Conservation (phyloP, 495 filamentous ascomycete species). For the Cudoniella acicularis region DNA sequence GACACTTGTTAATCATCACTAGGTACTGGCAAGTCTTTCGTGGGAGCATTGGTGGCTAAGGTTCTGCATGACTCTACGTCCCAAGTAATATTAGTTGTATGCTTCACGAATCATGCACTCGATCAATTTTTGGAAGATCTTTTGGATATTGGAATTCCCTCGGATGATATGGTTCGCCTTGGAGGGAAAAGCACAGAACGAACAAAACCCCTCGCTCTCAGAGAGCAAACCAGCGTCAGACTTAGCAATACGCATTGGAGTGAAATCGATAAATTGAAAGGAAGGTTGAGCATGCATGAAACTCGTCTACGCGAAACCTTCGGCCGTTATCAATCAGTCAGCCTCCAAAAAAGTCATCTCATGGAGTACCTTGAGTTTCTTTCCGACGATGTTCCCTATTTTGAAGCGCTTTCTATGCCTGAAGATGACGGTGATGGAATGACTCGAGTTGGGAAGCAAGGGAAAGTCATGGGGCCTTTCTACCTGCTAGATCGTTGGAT, state of each 20-base stretch:
- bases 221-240: slow-evolving; percentile 33
- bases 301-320: slow-evolving; percentile 26
- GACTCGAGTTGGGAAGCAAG: slow-evolving; percentile 40
- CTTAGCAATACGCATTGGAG: slow-evolving; percentile 10
- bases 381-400: slow-evolving; percentile 47
- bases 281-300: slow-evolving; percentile 5
- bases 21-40: slow-evolving; percentile 81
- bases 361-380: slow-evolving; percentile 64
- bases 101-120: slow-evolving; percentile 67
- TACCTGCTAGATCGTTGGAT: slow-evolving; percentile 60
- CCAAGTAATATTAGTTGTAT: slow-evolving; percentile 58
- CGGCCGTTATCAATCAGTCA: slow-evolving; percentile 21
- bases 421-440: slow-evolving; percentile 33
- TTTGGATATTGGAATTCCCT: slow-evolving; percentile 55
- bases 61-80: slow-evolving; percentile 47
- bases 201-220: slow-evolving; percentile 46
- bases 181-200: slow-evolving; percentile 55
- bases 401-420: slow-evolving; percentile 53
- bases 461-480: slow-evolving; percentile 39
- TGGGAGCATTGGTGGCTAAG: slow-evolving; percentile 65
- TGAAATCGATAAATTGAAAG: slow-evolving; percentile 12
- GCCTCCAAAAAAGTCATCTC: slow-evolving; percentile 30
- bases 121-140: slow-evolving; percentile 75
- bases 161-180: slow-evolving; percentile 57
- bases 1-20: not conserved